Evolutionary conservation across 352 stramenopile species (phyloP).

Genomic region (Phytophthora crassamura): DNA sequence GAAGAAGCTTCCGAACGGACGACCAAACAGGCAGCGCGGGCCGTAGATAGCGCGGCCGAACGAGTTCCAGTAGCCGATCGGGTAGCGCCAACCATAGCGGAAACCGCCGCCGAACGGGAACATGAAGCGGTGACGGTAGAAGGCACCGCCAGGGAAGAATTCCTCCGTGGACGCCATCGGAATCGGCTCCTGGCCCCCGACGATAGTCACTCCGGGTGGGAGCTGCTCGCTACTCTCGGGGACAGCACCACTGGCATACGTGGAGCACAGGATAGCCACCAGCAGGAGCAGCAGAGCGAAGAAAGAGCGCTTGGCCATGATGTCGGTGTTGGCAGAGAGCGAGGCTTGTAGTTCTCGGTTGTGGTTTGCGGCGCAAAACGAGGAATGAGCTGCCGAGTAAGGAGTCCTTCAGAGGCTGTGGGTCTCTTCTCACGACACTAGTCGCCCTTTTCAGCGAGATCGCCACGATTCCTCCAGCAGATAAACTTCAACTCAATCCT

Average conservation of each 20-base stretch:
- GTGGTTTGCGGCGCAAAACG: neutral
- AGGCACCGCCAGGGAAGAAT: neutral
- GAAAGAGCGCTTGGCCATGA: neutral
- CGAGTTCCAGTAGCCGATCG: conserved; percentile 48
- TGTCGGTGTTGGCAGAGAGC: no score
- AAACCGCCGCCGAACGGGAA: conserved; percentile 37
- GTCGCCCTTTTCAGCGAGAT: conserved; percentile 1
- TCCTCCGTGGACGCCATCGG: conserved; percentile 5
- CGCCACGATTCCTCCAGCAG: neutral
- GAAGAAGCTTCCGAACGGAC: conserved; percentile 42
- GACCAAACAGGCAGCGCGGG: conserved; percentile 37
- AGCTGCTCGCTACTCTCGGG: no score
- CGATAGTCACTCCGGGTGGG: no score
- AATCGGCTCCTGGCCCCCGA: neutral
- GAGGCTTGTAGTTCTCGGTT: no score
- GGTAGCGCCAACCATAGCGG: conserved; percentile 52
- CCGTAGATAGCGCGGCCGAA: conserved; percentile 44
- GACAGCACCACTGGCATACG: no score
- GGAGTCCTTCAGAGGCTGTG: no score
- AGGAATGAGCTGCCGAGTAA: neutral
- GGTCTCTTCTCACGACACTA: no score
- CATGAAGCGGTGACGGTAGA: conserved; percentile 38
- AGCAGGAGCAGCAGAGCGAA: neutral
- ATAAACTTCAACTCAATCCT: no score
- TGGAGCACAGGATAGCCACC: neutral